Evolutionary conservation across 345 rosid genomes (phyloP).

Genomic region (Euphorbia peplus): DNA sequence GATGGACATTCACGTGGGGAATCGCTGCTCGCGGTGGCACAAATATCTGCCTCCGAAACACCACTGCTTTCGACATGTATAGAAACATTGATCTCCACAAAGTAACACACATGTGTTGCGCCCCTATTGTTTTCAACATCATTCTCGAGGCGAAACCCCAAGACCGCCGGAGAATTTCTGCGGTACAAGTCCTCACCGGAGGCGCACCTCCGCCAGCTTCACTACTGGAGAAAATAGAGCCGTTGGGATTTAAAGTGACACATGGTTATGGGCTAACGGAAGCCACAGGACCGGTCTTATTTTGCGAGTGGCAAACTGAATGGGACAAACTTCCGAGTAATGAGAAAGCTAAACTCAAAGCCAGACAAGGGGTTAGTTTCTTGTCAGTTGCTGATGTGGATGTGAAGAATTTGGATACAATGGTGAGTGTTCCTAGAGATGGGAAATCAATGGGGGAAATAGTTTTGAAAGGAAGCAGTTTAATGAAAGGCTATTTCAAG

Average conservation of each 20-base stretch:
- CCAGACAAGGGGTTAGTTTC: constrained; percentile 57
- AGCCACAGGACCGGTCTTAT: constrained; percentile 60
- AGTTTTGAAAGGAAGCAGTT: constrained; percentile 56
- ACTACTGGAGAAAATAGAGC: constrained; percentile 43
- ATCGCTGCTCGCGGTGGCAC: constrained; percentile 71
- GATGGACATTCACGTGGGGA: constrained; percentile 82
- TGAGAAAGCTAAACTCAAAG: constrained; percentile 42
- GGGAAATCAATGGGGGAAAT: constrained; percentile 71
- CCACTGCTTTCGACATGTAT: constrained; percentile 47
- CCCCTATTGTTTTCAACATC: constrained; percentile 66
- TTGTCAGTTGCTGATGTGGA: constrained; percentile 62
- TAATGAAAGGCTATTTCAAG: constrained; percentile 77
- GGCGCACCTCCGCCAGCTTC: constrained; percentile 73
- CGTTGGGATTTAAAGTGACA: constrained; percentile 57
- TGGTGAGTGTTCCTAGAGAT: constrained; percentile 57
- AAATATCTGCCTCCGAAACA: constrained; percentile 63
- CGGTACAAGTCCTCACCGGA: constrained; percentile 65
- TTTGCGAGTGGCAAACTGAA: constrained; percentile 66
- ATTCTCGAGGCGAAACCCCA: constrained; percentile 47
- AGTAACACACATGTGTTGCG: constrained; percentile 80
- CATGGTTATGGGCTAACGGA: constrained; percentile 80
- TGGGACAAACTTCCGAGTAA: constrained; percentile 47
- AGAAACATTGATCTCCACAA: constrained; percentile 42
- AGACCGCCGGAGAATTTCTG: constrained; percentile 31
- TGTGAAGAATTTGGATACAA: constrained; percentile 47